Base-by-base conservation (phyloP, 352 stramenopile genomes). In the Plasmopara halstedii region DNA sequence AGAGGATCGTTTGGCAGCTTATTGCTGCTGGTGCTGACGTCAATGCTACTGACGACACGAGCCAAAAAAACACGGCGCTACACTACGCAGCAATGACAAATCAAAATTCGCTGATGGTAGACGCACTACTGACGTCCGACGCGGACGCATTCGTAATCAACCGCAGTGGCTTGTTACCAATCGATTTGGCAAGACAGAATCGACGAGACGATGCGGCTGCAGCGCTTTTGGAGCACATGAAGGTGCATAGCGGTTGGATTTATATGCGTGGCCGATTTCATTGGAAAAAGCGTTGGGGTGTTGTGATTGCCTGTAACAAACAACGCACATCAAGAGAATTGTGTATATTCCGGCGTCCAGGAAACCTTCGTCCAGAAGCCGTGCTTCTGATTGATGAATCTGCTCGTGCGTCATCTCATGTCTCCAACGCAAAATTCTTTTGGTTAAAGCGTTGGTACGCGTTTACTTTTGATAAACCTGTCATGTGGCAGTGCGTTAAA, bases 251-350 rank as follows among this genome's bases (percentile, higher is more conserved):
- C 20, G 73, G 72, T 14, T 86, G 70, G 73, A 42, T 87, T n/a
- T 71, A 64, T 22, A 25, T 86, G 13, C 29, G 73, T n/a, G 36
- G 66, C 13, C 59, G 58, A 15, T 34, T 85, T 21, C 60, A 41
- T 17, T 89, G 78, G 75, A 83, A 73, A 46, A 64, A 53, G 20
- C 71, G 73, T 23, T 88, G 69, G 67, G 66, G 53, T 13, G 64
- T 87, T 15, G 53, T 73, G 21, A 49, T 89, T n/a, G 74, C 73
- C 31, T 83, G 73, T 40, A 70, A 83, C 39, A 54, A 56, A 8
- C 47, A 73, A 31, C 68, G 59, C 21, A 58, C 58, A 32, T 60
- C 67, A 2, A 68, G 67, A 39, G 76, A 88, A 33, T 35, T 88
- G 23, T 72, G 66, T 11, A 29, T 88, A 23, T 84, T 73, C 42